Base-by-base conservation (phyloP, 257 asterid species). In the Nicotiana obtusifolia region DNA sequence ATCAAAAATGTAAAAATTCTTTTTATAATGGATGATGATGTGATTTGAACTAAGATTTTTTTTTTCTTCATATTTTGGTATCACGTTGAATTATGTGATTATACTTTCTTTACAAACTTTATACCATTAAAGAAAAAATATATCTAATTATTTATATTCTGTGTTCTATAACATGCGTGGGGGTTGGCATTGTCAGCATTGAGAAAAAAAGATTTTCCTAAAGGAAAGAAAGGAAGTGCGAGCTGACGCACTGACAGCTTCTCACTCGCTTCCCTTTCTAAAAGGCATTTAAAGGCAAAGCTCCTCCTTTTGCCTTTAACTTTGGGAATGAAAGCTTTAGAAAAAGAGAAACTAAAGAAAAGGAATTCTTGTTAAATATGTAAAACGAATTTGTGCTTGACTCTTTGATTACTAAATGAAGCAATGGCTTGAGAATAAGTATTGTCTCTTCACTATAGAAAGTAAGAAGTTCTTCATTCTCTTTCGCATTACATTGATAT, bases 171-270 rank as follows among this genome's bases (percentile, higher is more conserved):
- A 64, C 57, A 44, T 64, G 65, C 61, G 77, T 53, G 65, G 64
- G 66, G 80, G 59, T 79, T 69, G 78, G 78, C 7, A 47, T 60
- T 59, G 81, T 66, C 83, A 68, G 66, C 44, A 41, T 60, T 20
- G 44, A 59, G 83, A 22, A 47, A 67, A 66, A 67, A 67, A 81
- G 26, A 35, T 73, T 82, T 73, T 41, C 64, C 49, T 69, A 56
- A 67, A 41, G 60, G 30, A 56, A 60, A 76, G 78, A 75, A 26
- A 26, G 33, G 22, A 61, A 80, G 83, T 69, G 83, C 62, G 78
- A 30, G 81, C 86, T 80, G 83, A 83, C 86, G 69, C 81, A 61
- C 17, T 47, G 81, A 83, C 83, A 80, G 83, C 81, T 78, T 69
- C 83, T 59, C 80, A 75, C 62, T 75, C 80, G 49, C 76, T 60